phyloP scores from a whole-genome alignment of 1,139 yeast genomes.

The Saccharomyces hybrid region DNA sequence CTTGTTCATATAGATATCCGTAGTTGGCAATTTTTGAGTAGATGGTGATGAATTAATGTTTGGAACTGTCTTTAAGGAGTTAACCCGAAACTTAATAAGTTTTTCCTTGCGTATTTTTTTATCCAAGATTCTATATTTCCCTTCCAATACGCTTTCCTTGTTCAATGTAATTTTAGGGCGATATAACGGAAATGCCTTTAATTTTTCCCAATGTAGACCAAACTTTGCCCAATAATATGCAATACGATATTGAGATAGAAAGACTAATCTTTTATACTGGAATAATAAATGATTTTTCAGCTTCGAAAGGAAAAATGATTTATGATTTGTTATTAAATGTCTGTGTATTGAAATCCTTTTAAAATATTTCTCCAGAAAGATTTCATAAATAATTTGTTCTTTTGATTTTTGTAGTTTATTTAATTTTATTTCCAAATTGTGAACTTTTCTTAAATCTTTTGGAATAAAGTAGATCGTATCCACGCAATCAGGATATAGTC shows the following conservation, averaged over 20 bases:
- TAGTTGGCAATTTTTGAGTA: conserved; percentile 8
- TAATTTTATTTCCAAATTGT: conserved; percentile 32
- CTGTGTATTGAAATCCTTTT: background rate
- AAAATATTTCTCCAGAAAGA: conserved; percentile 17
- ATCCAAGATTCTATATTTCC: background rate
- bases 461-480: conserved; percentile 45
- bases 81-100: background rate
- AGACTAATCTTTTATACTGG: background rate
- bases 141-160: background rate
- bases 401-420: conserved; percentile 34
- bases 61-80: background rate
- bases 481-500: conserved; percentile 27
- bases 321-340: background rate
- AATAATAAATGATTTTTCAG: background rate
- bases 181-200: background rate
- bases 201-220: background rate
- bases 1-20: conserved; percentile 27
- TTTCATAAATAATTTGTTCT: conserved; percentile 36
- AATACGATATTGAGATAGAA: background rate
- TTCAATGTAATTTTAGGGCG: background rate
- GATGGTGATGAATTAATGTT: background rate
- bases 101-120: background rate
- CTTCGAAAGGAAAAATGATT: background rate
- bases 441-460: conserved; percentile 37
- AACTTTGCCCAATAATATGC: background rate